A percentile compares a stretch with the other conserved stretches of the same genome.
Evolutionary conservation across 441 rosid genomes (phyloP).

Genomic region (Biscutella auriculata): DNA sequence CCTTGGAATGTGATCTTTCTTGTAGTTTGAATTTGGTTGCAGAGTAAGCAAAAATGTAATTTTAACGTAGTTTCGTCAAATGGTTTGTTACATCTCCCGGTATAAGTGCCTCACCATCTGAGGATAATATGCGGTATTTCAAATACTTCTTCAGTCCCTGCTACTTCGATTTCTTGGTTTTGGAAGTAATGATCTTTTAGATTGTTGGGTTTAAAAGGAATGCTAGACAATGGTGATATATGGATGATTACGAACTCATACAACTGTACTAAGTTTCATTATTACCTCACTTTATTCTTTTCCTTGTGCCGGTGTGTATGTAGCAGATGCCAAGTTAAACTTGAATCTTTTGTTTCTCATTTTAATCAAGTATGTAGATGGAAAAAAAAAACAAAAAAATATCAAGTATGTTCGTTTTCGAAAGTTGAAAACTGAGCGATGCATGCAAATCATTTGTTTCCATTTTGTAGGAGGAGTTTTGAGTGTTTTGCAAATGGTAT

Average conservation of each 20-base stretch:
- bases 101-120: conserved; percentile 92
- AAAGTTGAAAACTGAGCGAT: background rate
- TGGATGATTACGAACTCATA: background rate
- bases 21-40: background rate
- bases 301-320: conserved; percentile 1
- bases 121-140: conserved; percentile 91
- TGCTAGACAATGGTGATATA: background rate
- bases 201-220: background rate
- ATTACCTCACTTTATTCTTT: background rate
- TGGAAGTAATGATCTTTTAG: background rate
- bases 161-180: background rate
- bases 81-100: conserved; percentile 56
- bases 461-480: conserved; percentile 66
- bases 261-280: background rate
- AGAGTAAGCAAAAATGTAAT: background rate
- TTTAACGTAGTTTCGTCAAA: background rate
- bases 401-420: background rate
- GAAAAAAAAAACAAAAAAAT: no score
- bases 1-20: background rate
- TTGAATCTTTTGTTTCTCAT: background rate
- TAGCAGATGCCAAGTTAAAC: background rate
- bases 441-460: background rate
- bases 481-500: no score
- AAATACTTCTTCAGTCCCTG: no score
- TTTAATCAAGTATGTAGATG: background rate